phyloP scores from a whole-genome alignment of 164 flowering plant genomes.

The Vitis rotundifolia region DNA sequence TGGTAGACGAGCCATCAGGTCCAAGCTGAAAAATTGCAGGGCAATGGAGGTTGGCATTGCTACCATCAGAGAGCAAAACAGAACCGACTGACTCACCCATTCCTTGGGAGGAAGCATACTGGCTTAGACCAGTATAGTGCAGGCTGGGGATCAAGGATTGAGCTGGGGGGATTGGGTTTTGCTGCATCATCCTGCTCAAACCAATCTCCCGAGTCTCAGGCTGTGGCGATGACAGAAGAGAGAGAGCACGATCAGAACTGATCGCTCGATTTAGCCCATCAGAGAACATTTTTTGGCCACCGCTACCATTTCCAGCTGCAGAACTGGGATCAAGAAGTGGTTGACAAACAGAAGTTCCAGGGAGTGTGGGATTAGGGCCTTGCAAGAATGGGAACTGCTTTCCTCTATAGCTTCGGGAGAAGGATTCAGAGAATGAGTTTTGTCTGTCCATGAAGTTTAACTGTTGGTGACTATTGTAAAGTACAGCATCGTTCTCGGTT shows the following conservation, averaged over 20 bases:
- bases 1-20: slow-evolving; percentile 37
- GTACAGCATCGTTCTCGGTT: slow-evolving; percentile 34
- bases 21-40: slow-evolving; percentile 31
- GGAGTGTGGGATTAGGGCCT: slow-evolving; percentile 15
- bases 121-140: slow-evolving; percentile 11
- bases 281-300: slow-evolving; percentile 28
- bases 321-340: slow-evolving; percentile 21
- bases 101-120: background rate
- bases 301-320: slow-evolving; percentile 9
- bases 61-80: slow-evolving; percentile 17
- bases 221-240: slow-evolving; percentile 75
- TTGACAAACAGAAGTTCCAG: slow-evolving; percentile 21
- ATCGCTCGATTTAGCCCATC: slow-evolving; percentile 24
- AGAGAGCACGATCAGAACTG: slow-evolving; percentile 59
- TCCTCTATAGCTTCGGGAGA: slow-evolving; percentile 32
- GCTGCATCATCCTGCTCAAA: slow-evolving; percentile 27
- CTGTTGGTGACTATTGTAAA: slow-evolving; percentile 28
- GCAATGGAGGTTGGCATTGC: slow-evolving; percentile 26
- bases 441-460: slow-evolving; percentile 34
- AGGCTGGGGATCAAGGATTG: slow-evolving; percentile 23
- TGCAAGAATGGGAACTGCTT: slow-evolving; percentile 54
- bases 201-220: slow-evolving; percentile 36
- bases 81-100: slow-evolving; percentile 19
- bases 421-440: slow-evolving; percentile 26
- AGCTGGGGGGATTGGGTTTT: slow-evolving; percentile 14